A percentile compares a stretch with the other conserved stretches of the same genome.
Conservation (phyloP, 768 basidiomycete genomes). For the Suillus ampliporus region DNA sequence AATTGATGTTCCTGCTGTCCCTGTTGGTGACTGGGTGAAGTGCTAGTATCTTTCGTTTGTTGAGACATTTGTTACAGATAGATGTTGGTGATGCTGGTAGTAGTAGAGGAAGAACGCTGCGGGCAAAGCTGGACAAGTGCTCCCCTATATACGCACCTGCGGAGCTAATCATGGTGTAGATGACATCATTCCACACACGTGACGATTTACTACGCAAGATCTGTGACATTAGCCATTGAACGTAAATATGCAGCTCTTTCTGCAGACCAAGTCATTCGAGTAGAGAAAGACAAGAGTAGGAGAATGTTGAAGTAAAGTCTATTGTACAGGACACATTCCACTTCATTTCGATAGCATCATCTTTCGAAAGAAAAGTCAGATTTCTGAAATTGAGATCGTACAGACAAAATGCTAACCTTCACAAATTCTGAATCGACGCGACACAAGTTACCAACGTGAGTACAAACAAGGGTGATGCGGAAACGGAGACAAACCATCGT, state of each 20-base stretch:
- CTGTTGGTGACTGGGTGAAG: neutral
- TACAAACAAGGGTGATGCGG: constrained; percentile 11
- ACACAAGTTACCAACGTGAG: constrained; percentile 5
- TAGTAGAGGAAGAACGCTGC: neutral
- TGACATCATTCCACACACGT: constrained; percentile 7
- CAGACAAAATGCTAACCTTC: constrained; percentile 49
- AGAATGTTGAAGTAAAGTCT: constrained; percentile 7
- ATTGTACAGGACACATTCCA: constrained; percentile 15
- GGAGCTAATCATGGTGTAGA: neutral
- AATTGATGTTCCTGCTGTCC: constrained; percentile 45
- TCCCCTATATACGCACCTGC: constrained; percentile 4
- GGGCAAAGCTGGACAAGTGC: neutral
- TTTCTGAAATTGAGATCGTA: constrained; percentile 11
- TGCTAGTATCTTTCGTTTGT: constrained; percentile 2
- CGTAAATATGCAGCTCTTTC: neutral
- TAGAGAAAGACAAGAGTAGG: neutral
- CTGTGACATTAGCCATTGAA: neutral
- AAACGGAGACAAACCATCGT: constrained; percentile 59
- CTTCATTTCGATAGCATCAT: constrained; percentile 78
- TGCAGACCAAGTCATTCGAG: neutral
- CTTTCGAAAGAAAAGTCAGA: constrained; percentile 39
- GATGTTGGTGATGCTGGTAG: neutral
- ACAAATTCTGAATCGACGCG: constrained; percentile 64
- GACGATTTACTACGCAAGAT: neutral
- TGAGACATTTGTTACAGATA: neutral